Base-by-base conservation (phyloP, 371 early-diverging fungal species). In the Mucor indicus region DNA sequence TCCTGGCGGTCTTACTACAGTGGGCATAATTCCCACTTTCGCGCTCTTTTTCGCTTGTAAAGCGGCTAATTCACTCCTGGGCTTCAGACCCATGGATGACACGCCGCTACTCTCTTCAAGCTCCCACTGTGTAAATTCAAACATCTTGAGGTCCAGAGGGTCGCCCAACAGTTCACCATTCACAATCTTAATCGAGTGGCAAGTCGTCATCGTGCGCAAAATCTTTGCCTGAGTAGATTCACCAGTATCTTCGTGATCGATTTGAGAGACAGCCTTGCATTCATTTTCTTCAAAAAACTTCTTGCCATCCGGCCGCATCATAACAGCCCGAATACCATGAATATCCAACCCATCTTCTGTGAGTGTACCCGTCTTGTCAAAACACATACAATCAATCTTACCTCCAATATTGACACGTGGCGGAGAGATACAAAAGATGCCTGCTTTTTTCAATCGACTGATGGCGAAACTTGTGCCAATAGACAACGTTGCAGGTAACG, bases 321-420 rank as follows among this genome's bases (percentile, higher is more conserved):
- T 38, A 0, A 76, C 64, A 13, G 77, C 62, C 7, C 83, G 87
- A 20, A 96, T 86, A 12, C 98, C 98, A 37, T 95, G 80, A 9
- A 99, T 91, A 60, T 98, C 99, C 37, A 99, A 71, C 0, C 98
- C 98, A 57, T 98, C 98, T 61, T 98, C 95, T 1, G 99, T 99
- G 38, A 99, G 66, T 4, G 99, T 99, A 2, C 99, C 99, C 4
- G 99, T 99, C 69, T 99, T 99, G 76, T 99, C 99, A 80, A 99
- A 99, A 54, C 95, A 90, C 80, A 96, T 93, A 29, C 94, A 85
- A 56, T 98, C 90, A 38, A 99, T 72, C 55, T 93, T 93, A 31
- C 99, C 99, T 30, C 96, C 88, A 48, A 97, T 85, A 62, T 97
- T 98, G 37, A 99, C 96, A 13, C 95, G 77, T 6, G 95, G 87